Base-by-base conservation (phyloP, 257 asterid genomes). In the Coffea canephora region DNA sequence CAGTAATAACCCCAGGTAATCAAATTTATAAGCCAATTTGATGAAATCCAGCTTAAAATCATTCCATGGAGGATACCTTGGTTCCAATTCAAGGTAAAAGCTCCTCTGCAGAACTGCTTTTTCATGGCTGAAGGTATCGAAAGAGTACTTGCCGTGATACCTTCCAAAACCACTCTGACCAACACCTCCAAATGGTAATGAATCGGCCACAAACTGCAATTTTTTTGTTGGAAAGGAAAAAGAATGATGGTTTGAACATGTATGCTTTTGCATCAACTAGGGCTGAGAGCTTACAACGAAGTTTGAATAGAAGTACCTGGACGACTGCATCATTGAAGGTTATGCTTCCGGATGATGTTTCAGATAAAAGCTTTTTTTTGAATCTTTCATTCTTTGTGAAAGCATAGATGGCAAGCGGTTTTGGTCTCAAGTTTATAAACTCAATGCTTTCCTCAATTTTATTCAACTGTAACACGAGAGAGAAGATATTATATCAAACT, bases 31-130 rank as follows among this genome's bases (percentile, higher is more conserved):
- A 31, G 90, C 93, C 90, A 89, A 62, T 79, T 91, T 87, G 82
- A 94, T 87, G 86, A 93, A 94, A 74, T 91, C 93, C 83, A 92
- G 85, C 87, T 94, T 95, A 75, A 93, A 95, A 81, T 80, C 87
- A 77, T 91, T 93, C 99, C 98, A 93, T 13, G 99, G 99, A 62
- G 99, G 98, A 81, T 91, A 88, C 83, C 99, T 87, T 23, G 98
- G 87, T 87, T 89, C 96, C 77, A 93, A 85, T 54, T 95, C 99
- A 0, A 80, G 74, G 82, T 79, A 86, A 86, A 89, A 93, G 84
- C 87, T 88, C 69, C 97, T 84, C 1, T 91, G 89, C 71, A 95
- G 84, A 72, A 95, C 93, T 45, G 96, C 91, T 83, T 93, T 95
- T 84, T 95, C 98, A 36, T 93, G 99, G 83, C 98, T 95, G 89